Base-by-base conservation (phyloP, 495 filamentous ascomycete species). In the Stereocaulon alpinum region DNA sequence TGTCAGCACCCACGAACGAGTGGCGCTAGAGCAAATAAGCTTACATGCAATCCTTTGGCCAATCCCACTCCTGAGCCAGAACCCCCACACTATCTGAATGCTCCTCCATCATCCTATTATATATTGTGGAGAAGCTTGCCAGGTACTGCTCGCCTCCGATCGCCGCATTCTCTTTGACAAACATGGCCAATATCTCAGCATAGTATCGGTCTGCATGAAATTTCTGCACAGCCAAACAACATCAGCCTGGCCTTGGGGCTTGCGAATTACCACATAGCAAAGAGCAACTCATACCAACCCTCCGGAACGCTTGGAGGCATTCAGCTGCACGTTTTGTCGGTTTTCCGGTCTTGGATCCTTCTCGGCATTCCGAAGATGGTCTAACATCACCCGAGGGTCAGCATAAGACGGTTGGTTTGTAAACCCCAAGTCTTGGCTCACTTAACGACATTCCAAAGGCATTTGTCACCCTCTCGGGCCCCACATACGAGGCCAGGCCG, bases 251-350 rank as follows among this genome's bases (percentile, higher is more conserved):
- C 3, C 6, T n/a, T 20, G 15, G 14, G 3, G 7, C 0, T 50
- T 27, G 20, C 27, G 47, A 14, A 29, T 17, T 37, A 12, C 9
- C 47, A 9, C 10, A 17, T 30, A 15, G 10, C 6, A 15, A 50
- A 24, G 47, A 27, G 18, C 17, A 24, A 11, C 29, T 17, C 47
- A 3, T 50, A 50, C 47, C 47, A 50, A 32, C 17, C 4, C 47
- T 24, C 47, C 47, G 18, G 47, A 50, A 50, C 47, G 24, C 47
- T 50, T 50, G 20, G 47, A 50, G n/a, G 47, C 47, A 50, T 50
- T 50, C 47, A 50, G 20, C 22, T 50, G 24, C 47, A 50, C 29
- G 5, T 10, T 50, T 9, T n/a, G 14, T 14, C 47, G 47, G 24
- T 27, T 15, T 18, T 30, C 29, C 3, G 47, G 47, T 29, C 47